A percentile compares a stretch with the other conserved stretches of the same genome.
Conservation (phyloP, 148 eudicot genomes). For the Rheum nobile region DNA sequence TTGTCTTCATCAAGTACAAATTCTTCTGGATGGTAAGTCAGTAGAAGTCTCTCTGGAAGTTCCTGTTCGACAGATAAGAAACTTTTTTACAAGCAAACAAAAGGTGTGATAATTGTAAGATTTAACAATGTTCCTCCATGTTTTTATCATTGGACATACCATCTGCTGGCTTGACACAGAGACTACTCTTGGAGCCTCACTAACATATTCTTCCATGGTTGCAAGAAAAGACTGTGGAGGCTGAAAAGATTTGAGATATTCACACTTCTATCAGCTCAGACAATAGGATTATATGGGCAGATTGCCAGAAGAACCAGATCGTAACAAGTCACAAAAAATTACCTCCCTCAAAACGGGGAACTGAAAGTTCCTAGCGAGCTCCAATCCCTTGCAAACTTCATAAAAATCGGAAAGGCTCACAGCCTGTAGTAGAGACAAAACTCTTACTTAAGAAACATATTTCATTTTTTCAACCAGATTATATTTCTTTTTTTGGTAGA, state of each 20-base stretch:
- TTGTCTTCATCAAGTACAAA: conserved; percentile 39
- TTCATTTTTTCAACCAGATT: too few species aligned
- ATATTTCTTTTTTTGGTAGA: too few species aligned
- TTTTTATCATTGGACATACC: conserved; percentile 25
- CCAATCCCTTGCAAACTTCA: conserved; percentile 89
- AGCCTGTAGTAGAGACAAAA: conserved; percentile 41
- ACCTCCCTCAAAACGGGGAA: conserved; percentile 96
- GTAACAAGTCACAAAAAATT: conserved; percentile 7
- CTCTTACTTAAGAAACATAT: not conserved
- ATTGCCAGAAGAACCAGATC: not conserved
- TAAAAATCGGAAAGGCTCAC: conserved; percentile 79
- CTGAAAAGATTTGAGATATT: conserved; percentile 23
- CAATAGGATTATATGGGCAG: not conserved
- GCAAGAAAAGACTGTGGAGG: conserved; percentile 40
- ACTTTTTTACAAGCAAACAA: not conserved
- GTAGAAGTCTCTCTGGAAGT: conserved; percentile 69
- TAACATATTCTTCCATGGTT: conserved; percentile 95
- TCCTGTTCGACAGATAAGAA: conserved; percentile 39
- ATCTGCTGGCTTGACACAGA: conserved; percentile 51
- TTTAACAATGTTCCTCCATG: not conserved
- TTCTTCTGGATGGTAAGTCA: conserved; percentile 73
- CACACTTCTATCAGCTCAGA: not conserved
- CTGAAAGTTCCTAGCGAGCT: conserved; percentile 93
- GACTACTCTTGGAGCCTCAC: conserved; percentile 91
- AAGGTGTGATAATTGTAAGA: not conserved